Base-by-base conservation (phyloP, 1,284 basidiomycete genomes). In the Polyporus tsugae region DNA sequence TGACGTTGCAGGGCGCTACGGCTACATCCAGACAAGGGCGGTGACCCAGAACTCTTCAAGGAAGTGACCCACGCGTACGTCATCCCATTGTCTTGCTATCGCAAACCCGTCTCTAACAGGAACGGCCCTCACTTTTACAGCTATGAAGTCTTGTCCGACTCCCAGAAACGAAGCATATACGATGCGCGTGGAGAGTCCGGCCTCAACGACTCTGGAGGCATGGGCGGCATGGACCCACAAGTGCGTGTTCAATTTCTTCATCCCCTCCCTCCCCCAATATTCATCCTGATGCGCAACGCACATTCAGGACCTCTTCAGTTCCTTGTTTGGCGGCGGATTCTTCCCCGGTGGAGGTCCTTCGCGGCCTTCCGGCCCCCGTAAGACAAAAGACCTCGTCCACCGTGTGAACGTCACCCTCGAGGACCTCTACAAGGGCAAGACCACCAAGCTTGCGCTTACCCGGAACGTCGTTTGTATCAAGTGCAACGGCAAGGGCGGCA, bases 391-490 rank as follows among this genome's bases (percentile, higher is more conserved):
- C 81, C 94, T 99, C 74, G 94, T 99, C 11, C 98, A 99, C 84
- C 95, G 97, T 70, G 95, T 99, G 75, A 89, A 94, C 78, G 97
- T 98, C 76, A 91, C 96, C 53, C 91, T 99, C 76, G 97, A 99
- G 83, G 98, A 99, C 81, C 89, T 99, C 10, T 99, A 98, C 90
- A 95, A 94, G 81, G 97, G 98, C 82, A 99, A 99, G 85, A 95
- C 96, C 6, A 96, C 97, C 65, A 99, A 99, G 84, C 93, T 99
- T 65, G 95, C 98, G 41, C 88, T 99, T 53, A 98, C 97, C 62
- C 95, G 98, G 76, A 98, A 98, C 78, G 89, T 97, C 72, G 92
- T 99, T 75, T 99, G 98, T 83, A 81, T 84, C 69, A 95, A 96
- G 78, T 99, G 98, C 84, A 92, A 93, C 74, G 98, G 98, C 74